Conservation (phyloP, 2,329 filamentous ascomycete species). For the Ophiocordyceps camponoti-saundersi region DNA sequence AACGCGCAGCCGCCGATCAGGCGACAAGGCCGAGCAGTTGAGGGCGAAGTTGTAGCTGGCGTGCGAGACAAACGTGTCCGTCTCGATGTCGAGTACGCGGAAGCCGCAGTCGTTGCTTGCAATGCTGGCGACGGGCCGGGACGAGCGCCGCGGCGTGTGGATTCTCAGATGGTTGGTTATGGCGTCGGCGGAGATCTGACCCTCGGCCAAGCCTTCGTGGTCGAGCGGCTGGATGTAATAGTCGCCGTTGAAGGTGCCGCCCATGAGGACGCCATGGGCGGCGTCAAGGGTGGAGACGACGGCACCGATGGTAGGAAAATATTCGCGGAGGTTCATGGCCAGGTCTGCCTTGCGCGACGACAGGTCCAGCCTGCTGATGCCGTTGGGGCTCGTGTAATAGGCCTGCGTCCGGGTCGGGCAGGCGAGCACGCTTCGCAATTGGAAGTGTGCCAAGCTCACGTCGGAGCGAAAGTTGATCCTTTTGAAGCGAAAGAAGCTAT, state of each 20-base stretch:
- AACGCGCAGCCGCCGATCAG: conserved; percentile 52
- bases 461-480: conserved; percentile 37
- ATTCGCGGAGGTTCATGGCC: conserved; percentile 23
- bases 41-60: conserved; percentile 40
- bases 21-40: conserved; percentile 58
- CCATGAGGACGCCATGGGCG: conserved; percentile 36
- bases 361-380: conserved; percentile 35
- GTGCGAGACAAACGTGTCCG: conserved; percentile 39
- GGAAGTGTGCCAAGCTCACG: conserved; percentile 44
- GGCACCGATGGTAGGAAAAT: conserved; percentile 16
- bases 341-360: conserved; percentile 25
- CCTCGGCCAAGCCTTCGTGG: conserved; percentile 22
- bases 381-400: conserved; percentile 36
- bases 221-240: conserved; percentile 32
- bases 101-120: conserved; percentile 45
- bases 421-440: conserved; percentile 45
- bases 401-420: conserved; percentile 35
- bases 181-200: conserved; percentile 31
- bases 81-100: conserved; percentile 39
- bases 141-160: conserved; percentile 32
- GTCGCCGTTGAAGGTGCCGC: conserved; percentile 39
- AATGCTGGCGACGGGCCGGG: conserved; percentile 37
- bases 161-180: conserved; percentile 52
- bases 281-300: conserved; percentile 34
- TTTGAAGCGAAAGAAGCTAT: conserved; percentile 40